These are phyloP conservation scores for Alternaria rosae DNA, from an alignment of 2,329 filamentous ascomycete genomes.

Conservation along the genomic window DNA sequence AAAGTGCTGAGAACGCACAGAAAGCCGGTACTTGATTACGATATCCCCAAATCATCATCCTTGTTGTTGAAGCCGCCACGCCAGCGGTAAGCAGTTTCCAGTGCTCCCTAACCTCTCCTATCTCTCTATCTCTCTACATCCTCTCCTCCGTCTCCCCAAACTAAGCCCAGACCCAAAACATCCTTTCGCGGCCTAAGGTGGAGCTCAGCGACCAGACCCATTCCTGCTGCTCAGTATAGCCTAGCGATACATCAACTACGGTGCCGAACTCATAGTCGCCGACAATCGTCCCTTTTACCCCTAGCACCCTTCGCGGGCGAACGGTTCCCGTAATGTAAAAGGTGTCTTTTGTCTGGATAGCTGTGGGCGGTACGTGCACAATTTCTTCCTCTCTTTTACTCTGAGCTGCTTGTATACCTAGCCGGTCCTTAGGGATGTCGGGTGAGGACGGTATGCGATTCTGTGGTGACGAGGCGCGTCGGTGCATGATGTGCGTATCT, in stretches of 20 bases:
- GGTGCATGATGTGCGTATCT: slow-evolving; percentile 5
- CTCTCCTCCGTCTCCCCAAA: background rate
- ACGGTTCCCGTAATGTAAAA: slow-evolving; percentile 2
- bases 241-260: slow-evolving; percentile 57
- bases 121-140: too few species aligned
- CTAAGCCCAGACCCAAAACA: background rate
- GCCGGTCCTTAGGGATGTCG: slow-evolving; percentile 10
- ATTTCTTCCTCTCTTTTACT: background rate
- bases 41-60: slow-evolving; percentile 2
- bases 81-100: background rate
- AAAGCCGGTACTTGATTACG: background rate
- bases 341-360: slow-evolving; percentile 1
- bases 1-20: background rate
- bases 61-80: background rate
- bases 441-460: slow-evolving; percentile 20
- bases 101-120: background rate
- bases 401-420: slow-evolving; percentile 7
- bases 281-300: slow-evolving; percentile 15
- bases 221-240: slow-evolving; percentile 64
- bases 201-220: slow-evolving; percentile 60
- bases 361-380: slow-evolving; percentile 15
- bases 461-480: background rate
- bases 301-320: slow-evolving; percentile 9
- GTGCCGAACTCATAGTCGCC: slow-evolving; percentile 32
- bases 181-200: slow-evolving; percentile 57